Evolutionary conservation across 2,329 filamentous ascomycete species (phyloP), one percentile per base, ranked within the genome.

Genomic region (Nemania sp.): DNA sequence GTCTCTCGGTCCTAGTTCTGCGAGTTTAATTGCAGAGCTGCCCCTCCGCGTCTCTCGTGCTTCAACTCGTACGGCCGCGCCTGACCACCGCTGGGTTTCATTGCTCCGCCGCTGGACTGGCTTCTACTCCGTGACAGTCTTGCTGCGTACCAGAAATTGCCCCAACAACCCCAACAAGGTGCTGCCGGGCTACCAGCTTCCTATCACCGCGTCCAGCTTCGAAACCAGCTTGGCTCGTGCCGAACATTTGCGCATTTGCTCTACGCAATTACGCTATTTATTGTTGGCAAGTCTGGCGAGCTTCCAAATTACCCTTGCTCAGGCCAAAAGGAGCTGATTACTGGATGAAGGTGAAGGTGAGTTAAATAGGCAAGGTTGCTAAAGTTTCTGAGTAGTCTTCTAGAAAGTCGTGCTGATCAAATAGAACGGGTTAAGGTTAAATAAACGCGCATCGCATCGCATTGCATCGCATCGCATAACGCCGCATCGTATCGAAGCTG

Each of bases 391-490:
- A 28, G 19, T 6, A 7, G 11, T 15, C 15, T 28, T 31, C 20
- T 19, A 17, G 17, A 40, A 37, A 37, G 30, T 41, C 19, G 15
- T 56, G 42, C 52, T 59, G 36, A 59, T 43, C 36, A 22, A 23
- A 42, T 20, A 19, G 26, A 20, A 23, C 8, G 26, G 26, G 33
- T 31, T 31, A 30, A 59, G 49, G 9, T 44, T 37, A 26, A 37
- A 53, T 28, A 30, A 19, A 26, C 34, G 15, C 54, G 43, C 11
- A 46, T 45, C 40, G 24, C 15, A 30, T 41, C 20, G 24, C 34
- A 52, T 46, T 33, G 26, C 36, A 28, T 34, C 39, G 30, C 30
- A 36, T 44, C 19, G n/a, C 19, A 49, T 44, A 40, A 14, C 22
- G 20, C 37, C 39, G 37, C 19, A 36, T 34, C 28, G 17, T 40